Percentiles rank a stretch among this genome's conserved stretches.
These are phyloP conservation scores for Suillus brevipes DNA, from an alignment of 768 basidiomycete genomes.

Conservation along the genomic window DNA sequence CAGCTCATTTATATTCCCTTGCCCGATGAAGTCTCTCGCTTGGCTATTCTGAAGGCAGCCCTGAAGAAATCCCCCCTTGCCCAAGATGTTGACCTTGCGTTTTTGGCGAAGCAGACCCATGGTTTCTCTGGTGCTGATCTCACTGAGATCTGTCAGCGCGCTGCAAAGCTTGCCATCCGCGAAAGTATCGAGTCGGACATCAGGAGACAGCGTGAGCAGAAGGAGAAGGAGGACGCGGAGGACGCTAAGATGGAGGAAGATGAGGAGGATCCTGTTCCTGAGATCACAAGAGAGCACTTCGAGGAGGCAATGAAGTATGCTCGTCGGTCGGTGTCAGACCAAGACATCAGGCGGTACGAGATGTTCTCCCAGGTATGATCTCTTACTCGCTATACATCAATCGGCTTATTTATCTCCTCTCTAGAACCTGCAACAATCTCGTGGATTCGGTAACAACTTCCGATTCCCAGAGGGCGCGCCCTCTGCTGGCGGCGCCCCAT, in stretches of 20 bases:
- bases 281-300: conserved; percentile 90
- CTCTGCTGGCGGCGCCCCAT: conserved; percentile 34
- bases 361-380: conserved; percentile 86
- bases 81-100: conserved; percentile 76
- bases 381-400: conserved; percentile 2
- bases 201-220: conserved; percentile 71
- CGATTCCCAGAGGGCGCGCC: conserved; percentile 88
- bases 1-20: conserved; percentile 99
- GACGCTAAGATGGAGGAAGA: conserved; percentile 75
- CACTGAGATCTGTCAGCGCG: conserved; percentile 98
- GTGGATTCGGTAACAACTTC: conserved; percentile 93
- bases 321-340: conserved; percentile 93
- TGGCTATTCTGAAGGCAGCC: conserved; percentile 87
- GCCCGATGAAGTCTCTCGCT: conserved; percentile 88
- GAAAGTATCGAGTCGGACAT: conserved; percentile 95
- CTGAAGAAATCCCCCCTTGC: conserved; percentile 92
- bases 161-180: conserved; percentile 95
- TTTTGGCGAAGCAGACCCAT: conserved; percentile 90
- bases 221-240: conserved; percentile 77
- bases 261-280: conserved; percentile 79
- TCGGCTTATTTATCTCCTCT: conserved; percentile 13
- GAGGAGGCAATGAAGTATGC: conserved; percentile 99
- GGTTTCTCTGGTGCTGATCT: conserved; percentile 99
- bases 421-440: conserved; percentile 86
- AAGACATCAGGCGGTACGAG: conserved; percentile 97